These are phyloP conservation scores for Leucoagaricus sp. DNA, from an alignment of 1,284 basidiomycete species.

Conservation along the genomic window DNA sequence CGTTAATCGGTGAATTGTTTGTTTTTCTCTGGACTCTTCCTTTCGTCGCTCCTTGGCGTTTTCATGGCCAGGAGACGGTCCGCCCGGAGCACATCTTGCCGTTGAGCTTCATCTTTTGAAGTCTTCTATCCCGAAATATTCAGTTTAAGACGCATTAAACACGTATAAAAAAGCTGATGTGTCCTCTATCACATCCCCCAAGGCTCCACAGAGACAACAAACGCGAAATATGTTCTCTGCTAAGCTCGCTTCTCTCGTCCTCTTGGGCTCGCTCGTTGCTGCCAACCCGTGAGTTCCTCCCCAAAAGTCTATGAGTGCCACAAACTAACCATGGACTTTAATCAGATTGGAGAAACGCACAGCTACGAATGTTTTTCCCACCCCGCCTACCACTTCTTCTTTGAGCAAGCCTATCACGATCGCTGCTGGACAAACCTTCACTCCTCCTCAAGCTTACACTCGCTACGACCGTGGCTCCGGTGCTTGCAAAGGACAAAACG, in stretches of 20 bases:
- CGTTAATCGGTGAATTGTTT: neutral
- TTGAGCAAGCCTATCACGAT: conserved; percentile 38
- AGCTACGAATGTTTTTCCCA: conserved; percentile 38
- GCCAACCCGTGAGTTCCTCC: conserved; percentile 18
- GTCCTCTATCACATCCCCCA: neutral
- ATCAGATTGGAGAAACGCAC: conserved; percentile 32
- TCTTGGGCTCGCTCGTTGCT: conserved; percentile 16
- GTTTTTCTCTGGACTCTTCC: neutral
- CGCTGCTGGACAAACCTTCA: conserved; percentile 36
- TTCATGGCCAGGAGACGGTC: neutral
- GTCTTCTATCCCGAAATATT: neutral
- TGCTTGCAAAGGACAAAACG: conserved; percentile 32
- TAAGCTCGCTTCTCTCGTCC: conserved; percentile 15
- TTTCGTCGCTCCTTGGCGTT: no score
- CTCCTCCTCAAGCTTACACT: conserved; percentile 34
- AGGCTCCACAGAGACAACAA: neutral
- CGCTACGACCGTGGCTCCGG: conserved; percentile 38
- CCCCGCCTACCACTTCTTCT: conserved; percentile 37
- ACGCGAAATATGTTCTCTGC: conserved; percentile 12
- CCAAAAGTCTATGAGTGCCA: no score
- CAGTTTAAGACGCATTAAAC: neutral
- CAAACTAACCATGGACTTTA: neutral
- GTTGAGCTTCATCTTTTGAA: neutral
- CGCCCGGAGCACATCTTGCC: neutral
- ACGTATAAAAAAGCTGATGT: conserved; percentile 3